Base-by-base conservation (phyloP, 345 rosid species). In the Syzygium oleosum region DNA sequence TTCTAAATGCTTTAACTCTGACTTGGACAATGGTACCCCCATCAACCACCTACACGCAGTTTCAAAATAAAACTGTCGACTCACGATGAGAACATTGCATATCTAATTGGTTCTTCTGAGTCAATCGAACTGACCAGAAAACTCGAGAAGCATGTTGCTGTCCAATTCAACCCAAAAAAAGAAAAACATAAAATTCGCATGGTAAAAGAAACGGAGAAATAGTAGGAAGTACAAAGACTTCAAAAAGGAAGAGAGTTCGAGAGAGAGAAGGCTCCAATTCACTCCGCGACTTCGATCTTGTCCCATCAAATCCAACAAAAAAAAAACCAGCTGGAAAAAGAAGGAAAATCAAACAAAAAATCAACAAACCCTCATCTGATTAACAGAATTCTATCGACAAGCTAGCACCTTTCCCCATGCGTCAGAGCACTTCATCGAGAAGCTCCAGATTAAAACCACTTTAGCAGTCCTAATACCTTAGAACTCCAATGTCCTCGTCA, bases 1-100 rank as follows among this genome's bases (percentile, higher is more conserved):
- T 91, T 84, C 90, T 19, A 83, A 87, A 84, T 84, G 87, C 78
- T 93, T 85, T 25, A 68, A 68, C 78, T 92, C 87, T 2, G 91
- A 88, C 86, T 89, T 89, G 86, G 95, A 89, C 14, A 91, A 41
- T 14, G 92, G 91, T 55, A 90, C 91, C 84, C 95, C 98, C 91
- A 96, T 90, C 88, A 97, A 91, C 98, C 98, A 95, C 92, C 99
- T 97, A 92, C 90, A 91, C 17, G 27, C 46, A n/a, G 23, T 87
- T 46, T 51, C n/a, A 31, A 22, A 52, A 52, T 21, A 52, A 19
- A 34, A 46, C 22, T 23, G 9, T 63, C 58, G 22, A 68, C n/a
- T 61, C 27, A 25, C 41, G 17, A 52, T 29, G 49, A 84, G 12
- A 55, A 51, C 73, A 41, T 38, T 2, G 1, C 46, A 21, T 25